Conservation (phyloP, 148 eudicot genomes). For the Rhododendron molle region DNA sequence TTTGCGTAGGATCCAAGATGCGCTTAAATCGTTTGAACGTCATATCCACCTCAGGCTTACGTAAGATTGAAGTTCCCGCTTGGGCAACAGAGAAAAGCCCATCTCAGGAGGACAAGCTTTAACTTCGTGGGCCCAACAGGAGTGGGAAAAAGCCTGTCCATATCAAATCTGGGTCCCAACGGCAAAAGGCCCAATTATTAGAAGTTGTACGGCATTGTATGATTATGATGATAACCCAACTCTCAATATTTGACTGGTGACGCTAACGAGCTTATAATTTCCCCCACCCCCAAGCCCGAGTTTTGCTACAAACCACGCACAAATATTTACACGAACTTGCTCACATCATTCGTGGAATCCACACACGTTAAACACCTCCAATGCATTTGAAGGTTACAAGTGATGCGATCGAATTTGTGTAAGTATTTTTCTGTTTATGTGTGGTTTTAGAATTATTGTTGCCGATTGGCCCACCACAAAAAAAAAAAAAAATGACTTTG, state of each 20-base stretch:
- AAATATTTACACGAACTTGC: too few relatives aligned
- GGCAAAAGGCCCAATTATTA: background rate
- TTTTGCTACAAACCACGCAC: too few relatives aligned
- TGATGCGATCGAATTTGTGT: too few relatives aligned
- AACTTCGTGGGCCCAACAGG: background rate
- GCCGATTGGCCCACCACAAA: background rate
- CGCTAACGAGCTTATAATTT: background rate
- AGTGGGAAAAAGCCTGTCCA: background rate
- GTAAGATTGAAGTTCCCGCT: background rate
- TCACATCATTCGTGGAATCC: background rate
- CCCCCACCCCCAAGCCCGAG: background rate
- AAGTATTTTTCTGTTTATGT: too few relatives aligned
- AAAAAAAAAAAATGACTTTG: background rate
- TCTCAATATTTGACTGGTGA: background rate
- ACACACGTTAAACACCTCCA: too few relatives aligned
- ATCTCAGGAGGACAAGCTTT: background rate
- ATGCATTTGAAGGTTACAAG: too few relatives aligned
- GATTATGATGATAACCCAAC: background rate
- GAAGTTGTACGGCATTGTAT: background rate
- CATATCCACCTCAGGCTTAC: constrained; percentile 10
- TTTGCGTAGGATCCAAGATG: too few relatives aligned
- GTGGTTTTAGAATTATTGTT: too few relatives aligned
- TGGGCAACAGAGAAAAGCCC: background rate
- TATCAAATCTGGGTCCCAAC: background rate
- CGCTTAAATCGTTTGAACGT: background rate